These are phyloP conservation scores for Coemansia sp. DNA, from an alignment of 192 early-diverging fungal genomes.

Conservation along the genomic window DNA sequence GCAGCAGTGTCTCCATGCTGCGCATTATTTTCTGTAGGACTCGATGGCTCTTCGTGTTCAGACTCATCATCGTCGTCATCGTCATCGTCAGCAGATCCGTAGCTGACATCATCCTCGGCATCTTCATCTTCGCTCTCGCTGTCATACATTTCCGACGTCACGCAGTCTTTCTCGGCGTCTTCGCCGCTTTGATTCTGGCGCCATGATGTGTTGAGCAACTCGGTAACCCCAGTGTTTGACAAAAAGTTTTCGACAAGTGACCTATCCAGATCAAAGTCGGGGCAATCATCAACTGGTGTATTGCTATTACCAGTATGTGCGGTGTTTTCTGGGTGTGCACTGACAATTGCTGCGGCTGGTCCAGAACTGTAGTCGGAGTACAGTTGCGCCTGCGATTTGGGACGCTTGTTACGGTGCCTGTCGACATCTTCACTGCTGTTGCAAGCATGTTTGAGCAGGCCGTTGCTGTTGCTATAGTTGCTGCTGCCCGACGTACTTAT, in stretches of 20 bases:
- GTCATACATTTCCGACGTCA: background rate
- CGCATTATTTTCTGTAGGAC: background rate
- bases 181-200: background rate
- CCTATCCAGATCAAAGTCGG: conserved; percentile 9
- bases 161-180: background rate
- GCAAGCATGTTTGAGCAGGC: too few relatives aligned
- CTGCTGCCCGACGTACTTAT: conserved; percentile 13
- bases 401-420: conserved; percentile 34
- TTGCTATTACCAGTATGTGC: too few relatives aligned
- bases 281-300: background rate
- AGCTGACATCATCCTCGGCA: conserved; percentile 22
- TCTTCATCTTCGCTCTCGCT: conserved; percentile 18
- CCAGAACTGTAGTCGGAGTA: background rate
- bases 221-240: conserved; percentile 20
- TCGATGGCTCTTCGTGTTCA: background rate
- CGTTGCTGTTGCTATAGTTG: conserved; percentile 11
- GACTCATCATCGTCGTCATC: conserved; percentile 19
- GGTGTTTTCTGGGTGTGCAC: too few relatives aligned
- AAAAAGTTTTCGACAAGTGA: conserved; percentile 36
- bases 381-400: conserved; percentile 17
- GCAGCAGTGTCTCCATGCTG: background rate
- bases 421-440: background rate
- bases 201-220: conserved; percentile 20
- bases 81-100: conserved; percentile 14
- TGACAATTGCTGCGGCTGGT: too few relatives aligned